These are phyloP conservation scores for Penicillium malachiteum DNA, from an alignment of 495 filamentous ascomycete genomes.

Conservation along the genomic window DNA sequence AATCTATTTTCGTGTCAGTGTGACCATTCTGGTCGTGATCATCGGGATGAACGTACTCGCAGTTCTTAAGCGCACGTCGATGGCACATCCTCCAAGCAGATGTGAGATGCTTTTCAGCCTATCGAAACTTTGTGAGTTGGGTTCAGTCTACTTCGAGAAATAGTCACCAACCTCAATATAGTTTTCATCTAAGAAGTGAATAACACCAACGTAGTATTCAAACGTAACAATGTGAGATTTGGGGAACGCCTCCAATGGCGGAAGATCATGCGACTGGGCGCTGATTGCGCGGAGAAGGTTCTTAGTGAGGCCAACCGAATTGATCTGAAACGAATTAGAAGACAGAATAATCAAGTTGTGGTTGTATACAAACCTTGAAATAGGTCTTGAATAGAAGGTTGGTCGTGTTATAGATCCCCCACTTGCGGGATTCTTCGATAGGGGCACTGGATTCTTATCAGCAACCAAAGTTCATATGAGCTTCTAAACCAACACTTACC, in stretches of 20 bases:
- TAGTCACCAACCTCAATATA: constrained; percentile 62
- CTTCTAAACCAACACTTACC: constrained; percentile 53
- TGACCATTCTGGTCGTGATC: neutral
- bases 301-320: constrained; percentile 82
- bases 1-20: constrained; percentile 53
- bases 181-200: constrained; percentile 88
- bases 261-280: constrained; percentile 74
- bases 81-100: constrained; percentile 78
- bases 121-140: neutral
- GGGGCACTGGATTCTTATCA: constrained; percentile 60
- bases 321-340: constrained; percentile 52
- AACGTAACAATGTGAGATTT: constrained; percentile 93
- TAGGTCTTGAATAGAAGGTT: constrained; percentile 97
- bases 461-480: constrained; percentile 10
- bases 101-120: constrained; percentile 80
- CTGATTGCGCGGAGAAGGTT: constrained; percentile 80
- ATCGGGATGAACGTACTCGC: constrained; percentile 57
- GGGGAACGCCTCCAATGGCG: constrained; percentile 69
- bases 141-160: constrained; percentile 15
- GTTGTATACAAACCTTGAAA: constrained; percentile 62
- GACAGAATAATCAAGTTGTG: neutral
- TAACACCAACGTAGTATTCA: constrained; percentile 89
- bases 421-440: constrained; percentile 88
- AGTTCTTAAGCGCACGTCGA: constrained; percentile 65
- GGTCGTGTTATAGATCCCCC: constrained; percentile 90